Evolutionary conservation across 177 flowering plant genomes (phyloP).

Genomic region (Telopea speciosissima): DNA sequence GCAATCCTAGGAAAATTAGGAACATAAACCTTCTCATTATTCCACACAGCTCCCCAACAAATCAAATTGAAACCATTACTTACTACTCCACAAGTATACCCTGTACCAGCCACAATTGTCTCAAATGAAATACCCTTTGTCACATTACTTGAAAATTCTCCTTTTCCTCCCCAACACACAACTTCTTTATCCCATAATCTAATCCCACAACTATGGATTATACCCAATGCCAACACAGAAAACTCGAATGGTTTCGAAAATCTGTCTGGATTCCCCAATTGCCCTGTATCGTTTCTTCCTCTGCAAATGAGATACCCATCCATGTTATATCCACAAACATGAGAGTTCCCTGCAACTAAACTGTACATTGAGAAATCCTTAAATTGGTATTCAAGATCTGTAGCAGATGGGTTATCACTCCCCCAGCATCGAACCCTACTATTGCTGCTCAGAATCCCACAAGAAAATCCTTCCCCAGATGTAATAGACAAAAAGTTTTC

Average conservation of each 20-base stretch:
- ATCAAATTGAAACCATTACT: slow-evolving; percentile 36
- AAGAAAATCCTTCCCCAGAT: slow-evolving; percentile 45
- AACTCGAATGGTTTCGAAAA: slow-evolving; percentile 22
- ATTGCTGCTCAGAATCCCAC: slow-evolving; percentile 38
- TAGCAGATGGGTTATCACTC: slow-evolving; percentile 1
- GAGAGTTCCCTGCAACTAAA: slow-evolving; percentile 50
- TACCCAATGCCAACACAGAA: slow-evolving; percentile 46
- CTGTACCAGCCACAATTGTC: slow-evolving; percentile 46
- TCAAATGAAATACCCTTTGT: slow-evolving; percentile 35
- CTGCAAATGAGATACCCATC: slow-evolving; percentile 38
- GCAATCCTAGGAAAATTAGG: slow-evolving; percentile 29
- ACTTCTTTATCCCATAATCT: slow-evolving; percentile 40
- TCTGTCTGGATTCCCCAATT: slow-evolving; percentile 32
- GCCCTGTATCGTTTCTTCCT: slow-evolving; percentile 41
- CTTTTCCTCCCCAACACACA: slow-evolving; percentile 81
- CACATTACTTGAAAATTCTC: slow-evolving; percentile 23
- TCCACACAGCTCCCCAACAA: slow-evolving; percentile 73
- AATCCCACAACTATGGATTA: slow-evolving; percentile 55
- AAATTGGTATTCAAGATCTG: slow-evolving; percentile 25
- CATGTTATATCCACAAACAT: slow-evolving; percentile 44
- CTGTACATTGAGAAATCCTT: slow-evolving; percentile 29
- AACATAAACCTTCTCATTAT: slow-evolving; percentile 12
- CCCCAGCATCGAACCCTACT: slow-evolving; percentile 50
- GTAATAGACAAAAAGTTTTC: slow-evolving; percentile 31
- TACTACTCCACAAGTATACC: slow-evolving; percentile 62